phyloP scores from a whole-genome alignment of 2,329 filamentous ascomycete species.

The Cytospora piceicola region DNA sequence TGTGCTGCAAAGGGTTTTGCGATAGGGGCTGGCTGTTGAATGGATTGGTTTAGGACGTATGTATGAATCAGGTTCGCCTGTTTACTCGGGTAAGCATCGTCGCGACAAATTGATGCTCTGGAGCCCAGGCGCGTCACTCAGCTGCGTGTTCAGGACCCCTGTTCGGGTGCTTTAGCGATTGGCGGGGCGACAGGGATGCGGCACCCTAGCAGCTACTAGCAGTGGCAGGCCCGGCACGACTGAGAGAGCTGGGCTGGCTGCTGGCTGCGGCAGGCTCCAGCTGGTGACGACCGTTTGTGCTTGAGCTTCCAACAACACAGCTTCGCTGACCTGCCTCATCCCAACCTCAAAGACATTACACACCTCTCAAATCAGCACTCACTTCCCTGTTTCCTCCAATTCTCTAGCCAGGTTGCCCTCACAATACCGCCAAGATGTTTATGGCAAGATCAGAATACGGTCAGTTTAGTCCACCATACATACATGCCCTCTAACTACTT shows the following conservation, averaged over 20 bases:
- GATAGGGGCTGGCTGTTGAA: background rate
- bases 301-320: conserved; percentile 31
- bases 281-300: conserved; percentile 35
- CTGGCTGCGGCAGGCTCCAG: conserved; percentile 24
- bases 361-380: conserved; percentile 5
- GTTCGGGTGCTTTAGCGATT: conserved; percentile 7
- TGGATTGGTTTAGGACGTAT: background rate
- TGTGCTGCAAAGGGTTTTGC: conserved; percentile 4
- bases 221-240: background rate
- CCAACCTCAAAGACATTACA: conserved; percentile 6
- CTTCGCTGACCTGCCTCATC: conserved; percentile 8
- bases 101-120: conserved; percentile 15
- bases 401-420: conserved; percentile 15
- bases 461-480: conserved; percentile 52
- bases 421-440: conserved; percentile 78
- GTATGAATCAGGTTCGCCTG: background rate
- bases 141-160: conserved; percentile 7
- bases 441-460: conserved; percentile 99
- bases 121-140: conserved; percentile 25
- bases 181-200: conserved; percentile 14
- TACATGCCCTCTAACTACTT: conserved; percentile 31
- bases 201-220: background rate
- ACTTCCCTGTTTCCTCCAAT: background rate
- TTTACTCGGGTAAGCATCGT: conserved; percentile 17
- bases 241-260: background rate